These are phyloP conservation scores for Drechslerella dactyloides DNA, from an alignment of 2,329 filamentous ascomycete genomes.

Conservation along the genomic window DNA sequence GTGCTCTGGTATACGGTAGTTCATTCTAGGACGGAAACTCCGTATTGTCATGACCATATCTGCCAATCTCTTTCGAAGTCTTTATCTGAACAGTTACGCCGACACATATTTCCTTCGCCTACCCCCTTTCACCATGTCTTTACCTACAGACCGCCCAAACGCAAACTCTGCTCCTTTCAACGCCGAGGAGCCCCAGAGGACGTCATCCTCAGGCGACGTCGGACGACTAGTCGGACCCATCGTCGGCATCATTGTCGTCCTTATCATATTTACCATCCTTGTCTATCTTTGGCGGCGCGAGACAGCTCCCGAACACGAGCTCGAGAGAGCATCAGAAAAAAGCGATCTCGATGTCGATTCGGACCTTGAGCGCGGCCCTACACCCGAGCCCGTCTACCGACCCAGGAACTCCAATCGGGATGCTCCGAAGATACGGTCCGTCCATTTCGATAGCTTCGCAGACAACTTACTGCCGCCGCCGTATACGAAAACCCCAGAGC, in stretches of 20 bases:
- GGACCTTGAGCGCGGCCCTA: not conserved
- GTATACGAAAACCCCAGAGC: slow-evolving; percentile 27
- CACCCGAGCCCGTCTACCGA: not conserved
- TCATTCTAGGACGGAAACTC: not conserved
- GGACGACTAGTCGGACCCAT: slow-evolving; percentile 24
- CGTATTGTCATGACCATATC: not conserved
- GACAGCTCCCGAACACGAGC: slow-evolving; percentile 24
- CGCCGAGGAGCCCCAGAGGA: not conserved
- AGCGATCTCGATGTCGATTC: slow-evolving; percentile 12
- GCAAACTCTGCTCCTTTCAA: not conserved
- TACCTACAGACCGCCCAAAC: not conserved
- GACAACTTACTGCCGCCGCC: slow-evolving; percentile 28
- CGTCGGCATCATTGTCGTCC: slow-evolving; percentile 21
- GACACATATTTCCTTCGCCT: not conserved
- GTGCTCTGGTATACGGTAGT: not conserved
- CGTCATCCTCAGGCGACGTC: slow-evolving; percentile 9
- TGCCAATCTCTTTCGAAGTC: not conserved
- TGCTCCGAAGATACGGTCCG: slow-evolving; percentile 16
- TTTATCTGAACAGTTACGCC: not conserved
- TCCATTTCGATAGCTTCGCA: slow-evolving; percentile 20
- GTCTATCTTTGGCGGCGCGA: slow-evolving; percentile 41
- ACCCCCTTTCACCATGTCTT: not conserved
- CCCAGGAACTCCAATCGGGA: slow-evolving; percentile 1
- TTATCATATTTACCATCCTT: slow-evolving; percentile 19
- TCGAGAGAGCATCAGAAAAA: slow-evolving; percentile 15